Conservation (phyloP, 331 rosid species). For the Pyrus hybrid region DNA sequence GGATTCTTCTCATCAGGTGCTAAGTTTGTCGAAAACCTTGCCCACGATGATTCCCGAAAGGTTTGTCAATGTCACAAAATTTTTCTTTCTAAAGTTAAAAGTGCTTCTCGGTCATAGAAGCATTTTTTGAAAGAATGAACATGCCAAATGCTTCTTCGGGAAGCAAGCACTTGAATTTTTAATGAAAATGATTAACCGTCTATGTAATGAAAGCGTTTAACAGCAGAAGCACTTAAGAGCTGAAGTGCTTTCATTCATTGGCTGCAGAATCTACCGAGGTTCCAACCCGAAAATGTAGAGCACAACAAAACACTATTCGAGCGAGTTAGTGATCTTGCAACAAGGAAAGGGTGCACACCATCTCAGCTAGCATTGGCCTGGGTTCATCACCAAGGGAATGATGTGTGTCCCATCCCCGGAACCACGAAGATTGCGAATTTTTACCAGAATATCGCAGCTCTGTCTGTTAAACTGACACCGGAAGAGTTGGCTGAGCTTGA, state of each 20-base stretch:
- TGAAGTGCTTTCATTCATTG: neutral
- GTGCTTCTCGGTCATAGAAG: neutral
- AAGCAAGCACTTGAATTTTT: no score
- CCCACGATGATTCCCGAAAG: conserved; percentile 32
- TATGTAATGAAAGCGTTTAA: neutral
- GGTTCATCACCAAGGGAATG: conserved; percentile 70
- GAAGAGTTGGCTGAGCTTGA: conserved; percentile 57
- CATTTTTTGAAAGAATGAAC: neutral
- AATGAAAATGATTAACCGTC: no score
- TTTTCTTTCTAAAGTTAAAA: neutral
- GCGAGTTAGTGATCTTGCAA: conserved; percentile 41
- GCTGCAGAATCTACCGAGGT: conserved; percentile 41
- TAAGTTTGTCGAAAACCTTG: conserved; percentile 25
- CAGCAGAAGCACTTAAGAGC: neutral
- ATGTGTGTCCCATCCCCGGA: conserved; percentile 78
- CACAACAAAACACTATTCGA: conserved; percentile 44
- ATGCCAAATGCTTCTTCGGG: neutral
- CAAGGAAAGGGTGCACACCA: conserved; percentile 54
- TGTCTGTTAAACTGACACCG: conserved; percentile 43
- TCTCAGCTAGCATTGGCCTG: conserved; percentile 66
- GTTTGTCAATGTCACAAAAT: conserved; percentile 16
- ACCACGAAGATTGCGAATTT: conserved; percentile 63
- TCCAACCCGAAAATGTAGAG: conserved; percentile 43
- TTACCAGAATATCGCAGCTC: conserved; percentile 47
- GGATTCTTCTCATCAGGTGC: conserved; percentile 19